These are phyloP conservation scores for Porogramme epimiltina DNA, from an alignment of 1,284 basidiomycete species.

Conservation along the genomic window DNA sequence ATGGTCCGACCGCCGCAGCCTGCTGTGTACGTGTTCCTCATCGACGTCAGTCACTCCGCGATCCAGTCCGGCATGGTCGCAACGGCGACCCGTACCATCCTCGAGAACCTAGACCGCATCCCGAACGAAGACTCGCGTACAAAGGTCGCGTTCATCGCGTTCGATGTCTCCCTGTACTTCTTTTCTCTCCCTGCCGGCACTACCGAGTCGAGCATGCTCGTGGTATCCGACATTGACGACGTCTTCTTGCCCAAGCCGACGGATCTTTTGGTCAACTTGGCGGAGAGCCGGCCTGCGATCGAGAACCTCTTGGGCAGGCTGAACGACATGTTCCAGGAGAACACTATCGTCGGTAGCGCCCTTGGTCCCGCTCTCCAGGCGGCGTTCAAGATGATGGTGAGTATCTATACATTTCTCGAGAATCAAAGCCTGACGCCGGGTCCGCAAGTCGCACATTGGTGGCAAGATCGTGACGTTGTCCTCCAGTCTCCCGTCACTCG, in stretches of 20 bases:
- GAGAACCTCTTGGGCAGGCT: conserved; percentile 84
- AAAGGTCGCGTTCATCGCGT: conserved; percentile 92
- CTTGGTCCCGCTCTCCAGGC: conserved; percentile 96
- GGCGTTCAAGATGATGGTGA: conserved; percentile 91
- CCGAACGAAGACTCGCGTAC: conserved; percentile 95
- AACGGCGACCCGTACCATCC: conserved; percentile 92
- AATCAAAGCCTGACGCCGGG: not conserved
- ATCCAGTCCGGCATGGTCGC: conserved; percentile 97
- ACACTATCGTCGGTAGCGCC: conserved; percentile 89
- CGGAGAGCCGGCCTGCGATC: conserved; percentile 81
- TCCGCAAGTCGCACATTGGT: conserved; percentile 78
- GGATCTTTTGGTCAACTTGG: conserved; percentile 92
- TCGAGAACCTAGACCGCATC: conserved; percentile 93
- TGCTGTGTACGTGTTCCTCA: conserved; percentile 95
- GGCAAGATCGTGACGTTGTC: conserved; percentile 95
- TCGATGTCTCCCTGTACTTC: conserved; percentile 94
- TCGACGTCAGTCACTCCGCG: conserved; percentile 94
- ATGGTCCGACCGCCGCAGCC: conserved; percentile 99
- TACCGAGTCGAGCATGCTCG: conserved; percentile 91
- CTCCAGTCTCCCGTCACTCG: conserved; percentile 85
- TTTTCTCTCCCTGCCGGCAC: conserved; percentile 89
- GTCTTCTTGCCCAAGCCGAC: conserved; percentile 97
- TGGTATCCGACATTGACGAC: conserved; percentile 96
- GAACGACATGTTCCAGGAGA: conserved; percentile 97
- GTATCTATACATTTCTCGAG: conserved; percentile 20